Conservation (phyloP, 805 yeast species). For the Candida cerambycidarum region DNA sequence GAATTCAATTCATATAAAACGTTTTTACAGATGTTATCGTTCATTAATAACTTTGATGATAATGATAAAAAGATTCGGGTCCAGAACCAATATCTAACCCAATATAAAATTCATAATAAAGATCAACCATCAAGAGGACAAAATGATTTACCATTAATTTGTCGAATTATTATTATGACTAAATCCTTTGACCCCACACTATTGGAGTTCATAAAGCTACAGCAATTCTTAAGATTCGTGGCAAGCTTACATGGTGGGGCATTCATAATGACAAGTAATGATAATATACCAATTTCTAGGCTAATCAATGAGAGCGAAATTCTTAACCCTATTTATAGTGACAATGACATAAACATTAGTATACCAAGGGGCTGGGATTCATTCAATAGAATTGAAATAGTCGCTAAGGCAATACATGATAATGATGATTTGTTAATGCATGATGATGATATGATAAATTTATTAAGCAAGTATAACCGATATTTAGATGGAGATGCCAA, state of each 20-base stretch:
- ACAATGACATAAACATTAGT: slow-evolving; percentile 17
- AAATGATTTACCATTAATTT: slow-evolving; percentile 23
- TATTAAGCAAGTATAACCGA: background rate
- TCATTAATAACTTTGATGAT: slow-evolving; percentile 10
- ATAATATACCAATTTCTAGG: background rate
- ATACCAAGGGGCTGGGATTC: slow-evolving; percentile 56
- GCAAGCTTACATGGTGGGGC: slow-evolving; percentile 31
- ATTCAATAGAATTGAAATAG: slow-evolving; percentile 46
- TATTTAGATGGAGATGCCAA: background rate
- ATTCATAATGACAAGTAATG: slow-evolving; percentile 7
- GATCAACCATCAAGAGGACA: slow-evolving; percentile 20
- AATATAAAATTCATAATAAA: slow-evolving; percentile 1
- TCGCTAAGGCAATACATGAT: slow-evolving; percentile 23
- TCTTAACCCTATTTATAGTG: slow-evolving; percentile 3
- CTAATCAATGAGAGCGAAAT: slow-evolving; percentile 4
- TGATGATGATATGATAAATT: background rate
- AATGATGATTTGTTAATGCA: slow-evolving; percentile 3
- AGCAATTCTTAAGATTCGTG: slow-evolving; percentile 35
- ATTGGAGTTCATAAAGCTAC: slow-evolving; percentile 23
- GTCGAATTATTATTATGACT: slow-evolving; percentile 19
- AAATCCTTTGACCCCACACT: slow-evolving; percentile 18
- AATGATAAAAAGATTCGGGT: background rate
- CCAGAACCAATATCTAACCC: background rate
- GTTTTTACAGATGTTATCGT: slow-evolving; percentile 14
- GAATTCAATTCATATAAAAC: slow-evolving; percentile 12